Evolutionary conservation across 2,329 filamentous ascomycete species (phyloP).

Genomic region (Talaromyces rugulosus): DNA sequence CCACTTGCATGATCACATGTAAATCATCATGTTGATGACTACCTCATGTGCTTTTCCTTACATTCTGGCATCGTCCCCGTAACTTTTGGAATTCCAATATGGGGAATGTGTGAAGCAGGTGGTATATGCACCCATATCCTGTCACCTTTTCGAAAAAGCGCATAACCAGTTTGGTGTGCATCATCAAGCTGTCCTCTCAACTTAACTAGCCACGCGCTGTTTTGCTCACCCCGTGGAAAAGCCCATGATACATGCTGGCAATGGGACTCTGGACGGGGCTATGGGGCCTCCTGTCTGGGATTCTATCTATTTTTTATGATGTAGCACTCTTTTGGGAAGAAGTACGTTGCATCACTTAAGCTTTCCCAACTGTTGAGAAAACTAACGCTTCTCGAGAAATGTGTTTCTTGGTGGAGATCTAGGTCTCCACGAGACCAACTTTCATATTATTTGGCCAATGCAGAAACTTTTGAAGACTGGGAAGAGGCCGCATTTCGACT

Average conservation of each 20-base stretch:
- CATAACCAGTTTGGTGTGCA: background rate
- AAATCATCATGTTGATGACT: background rate
- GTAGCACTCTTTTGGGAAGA: constrained; percentile 60
- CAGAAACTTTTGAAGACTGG: constrained; percentile 78
- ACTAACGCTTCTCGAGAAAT: constrained; percentile 50
- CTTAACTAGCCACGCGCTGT: background rate
- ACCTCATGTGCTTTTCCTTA: background rate
- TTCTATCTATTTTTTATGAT: constrained; percentile 59
- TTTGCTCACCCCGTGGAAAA: background rate
- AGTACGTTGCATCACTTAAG: constrained; percentile 33
- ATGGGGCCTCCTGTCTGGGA: constrained; percentile 26
- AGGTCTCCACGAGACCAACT: constrained; percentile 63
- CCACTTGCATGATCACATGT: background rate
- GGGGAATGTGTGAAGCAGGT: background rate
- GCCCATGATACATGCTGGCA: background rate
- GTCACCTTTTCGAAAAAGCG: background rate
- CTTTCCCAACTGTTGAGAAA: background rate
- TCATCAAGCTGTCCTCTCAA: background rate
- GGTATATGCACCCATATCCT: background rate
- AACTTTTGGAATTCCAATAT: background rate
- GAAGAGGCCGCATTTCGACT: constrained; percentile 76
- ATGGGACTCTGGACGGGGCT: constrained; percentile 16
- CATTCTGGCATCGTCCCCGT: background rate
- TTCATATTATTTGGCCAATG: constrained; percentile 61
- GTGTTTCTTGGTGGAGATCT: constrained; percentile 62